Conservation (phyloP, 768 basidiomycete genomes). For the Auricularia cornea region DNA sequence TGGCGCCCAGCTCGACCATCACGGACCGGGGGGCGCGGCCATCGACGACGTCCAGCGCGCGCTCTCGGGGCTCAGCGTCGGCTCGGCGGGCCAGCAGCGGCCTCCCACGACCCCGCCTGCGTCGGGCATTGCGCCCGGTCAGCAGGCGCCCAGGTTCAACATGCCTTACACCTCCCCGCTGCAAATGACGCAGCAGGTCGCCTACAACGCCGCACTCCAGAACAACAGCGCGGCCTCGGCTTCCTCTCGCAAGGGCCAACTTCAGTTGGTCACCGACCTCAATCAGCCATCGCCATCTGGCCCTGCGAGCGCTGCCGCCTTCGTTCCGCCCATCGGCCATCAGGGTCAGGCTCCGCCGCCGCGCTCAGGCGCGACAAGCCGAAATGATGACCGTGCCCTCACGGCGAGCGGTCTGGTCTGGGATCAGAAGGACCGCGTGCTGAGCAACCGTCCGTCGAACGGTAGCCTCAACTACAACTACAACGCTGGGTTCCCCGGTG, state of each 20-base stretch:
- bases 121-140: constrained; percentile 28
- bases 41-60: constrained; percentile 76
- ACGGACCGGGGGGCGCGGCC: constrained; percentile 17
- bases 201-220: not conserved
- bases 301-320: constrained; percentile 43
- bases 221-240: not conserved
- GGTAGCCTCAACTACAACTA: constrained; percentile 53
- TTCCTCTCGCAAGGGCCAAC: constrained; percentile 30
- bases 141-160: constrained; percentile 65
- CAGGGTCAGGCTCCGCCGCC: constrained; percentile 21
- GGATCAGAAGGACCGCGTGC: constrained; percentile 58
- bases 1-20: not conserved
- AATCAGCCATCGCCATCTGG: constrained; percentile 45
- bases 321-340: constrained; percentile 33
- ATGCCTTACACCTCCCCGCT: constrained; percentile 31
- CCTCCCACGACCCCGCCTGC: constrained; percentile 26
- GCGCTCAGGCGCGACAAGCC: constrained; percentile 23
- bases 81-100: constrained; percentile 21
- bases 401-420: constrained; percentile 32
- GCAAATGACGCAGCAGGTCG: not conserved
- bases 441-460: constrained; percentile 54
- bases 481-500: constrained; percentile 33
- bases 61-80: constrained; percentile 58
- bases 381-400: constrained; percentile 18
- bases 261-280: constrained; percentile 54